phyloP scores from a whole-genome alignment of 768 basidiomycete genomes.

The Pleurotus ostreatus region DNA sequence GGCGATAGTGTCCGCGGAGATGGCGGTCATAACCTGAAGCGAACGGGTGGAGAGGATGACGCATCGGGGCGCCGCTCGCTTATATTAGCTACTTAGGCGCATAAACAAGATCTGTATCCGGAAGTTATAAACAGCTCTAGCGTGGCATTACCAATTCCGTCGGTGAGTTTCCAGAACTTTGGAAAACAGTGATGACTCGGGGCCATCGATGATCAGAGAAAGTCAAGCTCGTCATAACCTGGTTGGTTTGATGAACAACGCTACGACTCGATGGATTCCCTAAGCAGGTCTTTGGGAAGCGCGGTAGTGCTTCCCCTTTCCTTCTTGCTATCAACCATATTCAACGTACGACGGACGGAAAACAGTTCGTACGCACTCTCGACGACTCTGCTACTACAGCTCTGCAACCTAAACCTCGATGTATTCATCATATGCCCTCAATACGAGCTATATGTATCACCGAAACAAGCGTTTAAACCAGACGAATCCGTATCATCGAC shows the following conservation, averaged over 20 bases:
- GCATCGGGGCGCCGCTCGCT: too few species aligned
- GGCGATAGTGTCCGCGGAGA: constrained; percentile 72
- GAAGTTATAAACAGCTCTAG: too few species aligned
- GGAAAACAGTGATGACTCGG: too few species aligned
- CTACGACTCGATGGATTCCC: neutral
- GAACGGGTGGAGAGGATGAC: neutral
- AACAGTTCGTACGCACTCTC: neutral
- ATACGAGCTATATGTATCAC: neutral
- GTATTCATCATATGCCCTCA: neutral
- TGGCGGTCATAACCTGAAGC: constrained; percentile 40
- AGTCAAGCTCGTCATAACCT: too few species aligned
- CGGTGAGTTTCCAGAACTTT: too few species aligned
- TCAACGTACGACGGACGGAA: neutral
- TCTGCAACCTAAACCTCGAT: neutral
- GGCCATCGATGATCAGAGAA: too few species aligned
- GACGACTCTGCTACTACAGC: neutral
- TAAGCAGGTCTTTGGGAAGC: too few species aligned
- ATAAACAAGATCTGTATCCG: too few species aligned
- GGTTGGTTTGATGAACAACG: too few species aligned
- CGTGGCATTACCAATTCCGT: too few species aligned
- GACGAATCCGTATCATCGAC: neutral
- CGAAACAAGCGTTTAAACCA: neutral
- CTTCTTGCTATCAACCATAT: neutral
- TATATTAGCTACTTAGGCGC: too few species aligned
- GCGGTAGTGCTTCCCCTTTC: neutral